These are phyloP conservation scores for Syncephalis fuscata DNA, from an alignment of 371 early-diverging fungal genomes.

Conservation along the genomic window DNA sequence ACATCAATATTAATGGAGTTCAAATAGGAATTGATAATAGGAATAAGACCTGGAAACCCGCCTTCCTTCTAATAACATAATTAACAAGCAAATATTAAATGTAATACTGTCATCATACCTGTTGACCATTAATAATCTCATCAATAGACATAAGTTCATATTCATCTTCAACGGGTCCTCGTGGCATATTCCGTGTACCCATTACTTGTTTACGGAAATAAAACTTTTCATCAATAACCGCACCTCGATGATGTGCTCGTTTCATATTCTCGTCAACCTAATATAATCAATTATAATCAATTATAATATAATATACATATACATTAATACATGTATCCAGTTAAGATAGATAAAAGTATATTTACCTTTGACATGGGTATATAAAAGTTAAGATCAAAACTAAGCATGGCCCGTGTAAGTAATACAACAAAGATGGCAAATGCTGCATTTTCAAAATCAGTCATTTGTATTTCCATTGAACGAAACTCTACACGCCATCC, in stretches of 20 bases:
- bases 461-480: slow-evolving; percentile 95
- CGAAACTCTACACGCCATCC: slow-evolving; percentile 99
- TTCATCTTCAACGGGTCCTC: slow-evolving; percentile 24
- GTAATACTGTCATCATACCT: not conserved
- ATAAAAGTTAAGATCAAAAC: slow-evolving; percentile 87
- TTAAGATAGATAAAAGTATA: too few relatives aligned
- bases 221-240: slow-evolving; percentile 66
- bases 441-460: slow-evolving; percentile 97
- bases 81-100: not conserved
- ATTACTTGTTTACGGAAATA: slow-evolving; percentile 75
- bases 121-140: slow-evolving; percentile 89
- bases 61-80: slow-evolving; percentile 14
- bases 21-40: slow-evolving; percentile 66
- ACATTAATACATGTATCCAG: too few relatives aligned
- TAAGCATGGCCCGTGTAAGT: slow-evolving; percentile 77
- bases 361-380: slow-evolving; percentile 82
- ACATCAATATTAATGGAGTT: slow-evolving; percentile 48
- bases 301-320: too few relatives aligned
- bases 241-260: slow-evolving; percentile 73
- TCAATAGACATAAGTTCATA: slow-evolving; percentile 70
- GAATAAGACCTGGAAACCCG: slow-evolving; percentile 74
- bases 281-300: too few relatives aligned
- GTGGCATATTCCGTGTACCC: not conserved
- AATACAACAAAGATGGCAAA: slow-evolving; percentile 89
- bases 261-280: slow-evolving; percentile 93